phyloP scores from a whole-genome alignment of 1,139 yeast species.

The Cylindricascospora bacillispora region DNA sequence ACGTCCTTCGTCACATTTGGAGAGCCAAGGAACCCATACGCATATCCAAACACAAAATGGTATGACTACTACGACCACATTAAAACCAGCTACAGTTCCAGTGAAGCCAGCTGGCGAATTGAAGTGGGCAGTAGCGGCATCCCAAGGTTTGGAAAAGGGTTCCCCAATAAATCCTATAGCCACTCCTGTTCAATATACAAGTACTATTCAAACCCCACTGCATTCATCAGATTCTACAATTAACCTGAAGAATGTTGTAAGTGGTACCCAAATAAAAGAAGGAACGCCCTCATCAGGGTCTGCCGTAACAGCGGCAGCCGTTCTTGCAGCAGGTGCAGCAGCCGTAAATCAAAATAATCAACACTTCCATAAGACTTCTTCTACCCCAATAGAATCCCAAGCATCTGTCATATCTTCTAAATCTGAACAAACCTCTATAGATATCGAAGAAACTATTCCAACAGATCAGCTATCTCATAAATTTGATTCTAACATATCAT shows the following conservation, averaged over 20 bases:
- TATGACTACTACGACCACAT: conserved; percentile 29
- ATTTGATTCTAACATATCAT: neutral
- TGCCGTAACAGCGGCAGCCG: conserved; percentile 13
- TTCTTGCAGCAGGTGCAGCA: conserved; percentile 20
- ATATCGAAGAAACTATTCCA: neutral
- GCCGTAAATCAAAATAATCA: conserved; percentile 16
- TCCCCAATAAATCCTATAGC: conserved; percentile 7
- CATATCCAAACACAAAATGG: conserved; percentile 23
- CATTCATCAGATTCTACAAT: conserved; percentile 8
- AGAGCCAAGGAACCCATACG: conserved; percentile 8
- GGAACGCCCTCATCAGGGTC: conserved; percentile 5
- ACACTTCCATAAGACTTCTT: conserved; percentile 8
- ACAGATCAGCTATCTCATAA: no score
- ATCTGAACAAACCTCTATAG: neutral
- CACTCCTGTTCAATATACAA: conserved; percentile 4
- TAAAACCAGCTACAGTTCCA: conserved; percentile 60
- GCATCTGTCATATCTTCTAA: conserved; percentile 2
- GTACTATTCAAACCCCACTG: conserved; percentile 6
- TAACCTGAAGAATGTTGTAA: conserved; percentile 6
- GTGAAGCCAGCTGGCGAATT: conserved; percentile 49
- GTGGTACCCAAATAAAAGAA: conserved; percentile 5
- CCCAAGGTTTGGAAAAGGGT: conserved; percentile 28
- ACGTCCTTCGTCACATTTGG: conserved; percentile 1
- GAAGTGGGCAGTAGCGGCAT: conserved; percentile 65
- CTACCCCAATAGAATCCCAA: conserved; percentile 3